Base-by-base conservation (phyloP, 257 asterid genomes). In the Ocimum tenuiflorum region DNA sequence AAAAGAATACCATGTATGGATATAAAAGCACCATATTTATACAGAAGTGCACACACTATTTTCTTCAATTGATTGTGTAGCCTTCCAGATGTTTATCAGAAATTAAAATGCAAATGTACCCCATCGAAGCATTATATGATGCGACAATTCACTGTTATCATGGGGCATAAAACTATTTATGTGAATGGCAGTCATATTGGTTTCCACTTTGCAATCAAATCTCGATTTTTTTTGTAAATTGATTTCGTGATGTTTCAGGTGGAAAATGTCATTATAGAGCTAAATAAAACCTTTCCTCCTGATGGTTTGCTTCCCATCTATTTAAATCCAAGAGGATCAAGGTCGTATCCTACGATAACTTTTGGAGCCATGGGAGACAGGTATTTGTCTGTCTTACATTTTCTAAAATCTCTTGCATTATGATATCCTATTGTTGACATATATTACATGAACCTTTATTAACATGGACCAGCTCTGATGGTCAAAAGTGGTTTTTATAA, bases 341-440 rank as follows among this genome's bases (percentile, higher is more conserved):
- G 81, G 69, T 79, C 97, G 1, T 81, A 88, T 77, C 83, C 99
- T 55, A 78, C 99, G 73, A 86, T 94, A 47, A 94, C 99, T 51
- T 94, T 90, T 81, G 99, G 99, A 68, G 99, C 99, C 74, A 90
- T 94, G 99, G 99, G 99, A 42, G 99, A 94, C 91, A 94, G 99
- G 99, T 94, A 70, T 50, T 31, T 36, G 36, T 64, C 67, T n/a
- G 39, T 71, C 54, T 62, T 70, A 56, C 69, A 18, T n/a, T 63
- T 20, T 53, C 35, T 62, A 60, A 22, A 49, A 20, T 23, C 13
- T 52, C 65, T 56, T 56, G 23, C 49, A 60, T 43, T 53, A 18
- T 64, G 60, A 45, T 33, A 43, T 60, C 11, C 41, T 15, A 49
- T 47, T 48, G 2, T 11, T 39, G 56, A 45, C 65, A 31, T 35